Percentiles rank a stretch among this genome's conserved stretches.
These are phyloP conservation scores for Pholiota microspora DNA, from an alignment of 768 basidiomycete species.

Conservation along the genomic window DNA sequence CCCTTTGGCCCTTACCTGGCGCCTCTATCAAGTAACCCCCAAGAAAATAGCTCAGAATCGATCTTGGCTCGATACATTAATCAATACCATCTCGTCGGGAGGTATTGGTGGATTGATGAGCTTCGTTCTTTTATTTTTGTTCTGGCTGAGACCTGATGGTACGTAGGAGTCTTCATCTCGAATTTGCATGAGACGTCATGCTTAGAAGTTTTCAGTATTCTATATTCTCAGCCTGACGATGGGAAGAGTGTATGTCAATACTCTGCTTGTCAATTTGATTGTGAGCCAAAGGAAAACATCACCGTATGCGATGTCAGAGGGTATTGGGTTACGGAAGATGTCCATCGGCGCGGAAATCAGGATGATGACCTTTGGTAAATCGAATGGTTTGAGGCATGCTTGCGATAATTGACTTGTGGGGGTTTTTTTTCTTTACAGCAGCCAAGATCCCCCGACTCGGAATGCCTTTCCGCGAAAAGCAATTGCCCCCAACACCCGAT, in stretches of 20 bases:
- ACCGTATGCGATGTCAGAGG: conserved; percentile 12
- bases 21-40: background rate
- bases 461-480: conserved; percentile 10
- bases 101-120: conserved; percentile 20
- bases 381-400: background rate
- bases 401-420: background rate
- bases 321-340: conserved; percentile 9
- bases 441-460: background rate
- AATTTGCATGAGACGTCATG: background rate
- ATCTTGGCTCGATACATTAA: conserved; percentile 16
- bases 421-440: background rate
- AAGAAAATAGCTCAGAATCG: background rate
- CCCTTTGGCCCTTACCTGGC: conserved; percentile 1
- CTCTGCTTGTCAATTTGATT: conserved; percentile 23
- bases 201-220: conserved; percentile 14
- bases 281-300: conserved; percentile 20
- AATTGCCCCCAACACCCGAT: conserved; percentile 17
- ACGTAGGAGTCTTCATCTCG: background rate
- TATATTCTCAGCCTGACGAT: conserved; percentile 18
- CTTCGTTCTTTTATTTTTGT: conserved; percentile 16
- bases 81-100: conserved; percentile 23
- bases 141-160: conserved; percentile 20
- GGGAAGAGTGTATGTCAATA: conserved; percentile 22
- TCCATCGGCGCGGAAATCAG: conserved; percentile 15
- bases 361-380: conserved; percentile 16